Evolutionary conservation across 352 stramenopile species (phyloP), one percentile per base, ranked within the genome.

Genomic region (Globisporangium okanoganense): DNA sequence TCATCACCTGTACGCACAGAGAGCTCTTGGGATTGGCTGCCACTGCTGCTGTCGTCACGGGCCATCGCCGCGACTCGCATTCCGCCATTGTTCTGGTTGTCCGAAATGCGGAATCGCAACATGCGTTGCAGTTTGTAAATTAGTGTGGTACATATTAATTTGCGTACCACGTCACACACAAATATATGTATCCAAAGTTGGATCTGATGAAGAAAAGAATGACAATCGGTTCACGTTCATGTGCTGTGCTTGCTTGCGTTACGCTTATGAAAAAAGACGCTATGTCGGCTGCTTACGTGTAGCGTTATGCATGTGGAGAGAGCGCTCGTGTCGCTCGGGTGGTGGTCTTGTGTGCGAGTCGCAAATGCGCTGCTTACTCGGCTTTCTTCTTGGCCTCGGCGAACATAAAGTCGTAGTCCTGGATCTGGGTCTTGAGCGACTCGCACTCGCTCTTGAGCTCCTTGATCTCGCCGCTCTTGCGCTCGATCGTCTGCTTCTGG

Each of bases 331-430:
- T 41, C 35, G 10, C 35, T 40, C 8, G n/a, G n/a, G n/a, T 41
- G 35, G 18, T 41, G 41, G 56, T 49, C 18, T 36, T 24, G 7
- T 56, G 53, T 56, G 10, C 35, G 35, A 41, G 35, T 41, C 6
- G 10, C 35, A 48, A 48, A n/a, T 35, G 44, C 8, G 20, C n/a
- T 68, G 31, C 60, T 80, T 85, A 94, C 47, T 89, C 75, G 1
- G 82, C 83, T 58, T 94, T 94, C 73, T 94, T 94, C 73, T 90
- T 91, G 43, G 82, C 85, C 16, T 94, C 85, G 6, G 85, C 75
- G 72, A 94, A 94, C 85, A 94, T 94, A 58, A 94, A 94, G 70
- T 94, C 85, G 64, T 94, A 94, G 66, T 94, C 85, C 58, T 94
- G 82, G 51, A 94, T 82, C 65, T 94, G 85, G 47, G 45, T 78